Base-by-base conservation (phyloP, 169 alveolate species). In the Babesia ovata region DNA sequence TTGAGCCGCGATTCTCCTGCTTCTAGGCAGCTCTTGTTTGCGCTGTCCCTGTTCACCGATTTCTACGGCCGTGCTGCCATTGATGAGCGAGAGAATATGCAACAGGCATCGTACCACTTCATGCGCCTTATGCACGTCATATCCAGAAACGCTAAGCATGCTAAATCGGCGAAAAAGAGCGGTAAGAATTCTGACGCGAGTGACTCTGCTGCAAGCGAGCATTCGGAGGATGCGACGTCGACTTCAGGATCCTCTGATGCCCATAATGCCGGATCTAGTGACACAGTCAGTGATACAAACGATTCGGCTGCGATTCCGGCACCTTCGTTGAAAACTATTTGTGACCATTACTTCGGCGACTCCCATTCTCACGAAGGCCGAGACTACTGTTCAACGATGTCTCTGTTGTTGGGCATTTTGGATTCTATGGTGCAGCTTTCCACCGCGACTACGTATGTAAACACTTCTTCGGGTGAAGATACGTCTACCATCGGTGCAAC, bases 381-480 rank as follows among this genome's bases (percentile, higher is more conserved):
- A 36, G 21, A 24, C 21, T 67, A 52, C 54, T n/a, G 33, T 1
- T 21, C 63, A 12, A 24, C 63, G 17, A 67, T 67, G 76, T 50
- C 76, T 3, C 56, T 67, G 54, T 6, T 67, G 63, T 6, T 67
- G 11, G 13, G 49, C 13, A 26, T 67, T 52, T 16, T 67, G 56
- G 76, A 67, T 24, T 67, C 29, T 2, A 52, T 67, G 76, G 66
- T 29, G 46, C 63, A 39, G 42, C 14, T 67, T 4, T 67, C 76
- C 19, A 67, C 66, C 45, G 76, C 76, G 29, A 54, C 63, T 2
- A 67, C 60, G 33, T 67, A 67, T 28, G 65, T 54, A 53, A 67
- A 44, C 42, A 67, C 76, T 11, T 50, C 65, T 0, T 33, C 63
- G 0, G 76, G 56, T 16, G 76, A 54, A 6, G 63, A 42, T 12